Evolutionary conservation across 345 rosid species (phyloP).

Genomic region (Lepidium aucheri): DNA sequence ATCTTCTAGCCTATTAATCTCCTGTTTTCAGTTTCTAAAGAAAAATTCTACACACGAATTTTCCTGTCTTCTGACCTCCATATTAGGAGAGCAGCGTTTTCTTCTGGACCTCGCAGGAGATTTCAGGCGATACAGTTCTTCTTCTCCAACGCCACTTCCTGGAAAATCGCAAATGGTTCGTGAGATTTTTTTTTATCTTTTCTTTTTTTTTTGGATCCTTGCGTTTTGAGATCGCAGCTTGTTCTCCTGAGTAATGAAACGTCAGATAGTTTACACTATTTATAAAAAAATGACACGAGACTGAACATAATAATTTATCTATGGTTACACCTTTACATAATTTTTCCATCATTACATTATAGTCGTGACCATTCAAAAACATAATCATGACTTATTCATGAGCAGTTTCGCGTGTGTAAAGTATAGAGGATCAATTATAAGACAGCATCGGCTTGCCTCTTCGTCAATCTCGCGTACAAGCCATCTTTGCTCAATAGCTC

Average conservation of each 20-base stretch:
- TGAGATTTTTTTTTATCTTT: too few relatives aligned
- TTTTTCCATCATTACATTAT: not conserved
- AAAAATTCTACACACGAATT: too few relatives aligned
- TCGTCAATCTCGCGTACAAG: constrained; percentile 68
- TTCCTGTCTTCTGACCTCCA: too few relatives aligned
- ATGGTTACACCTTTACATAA: constrained; percentile 9
- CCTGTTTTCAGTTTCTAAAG: too few relatives aligned
- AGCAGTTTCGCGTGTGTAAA: not conserved
- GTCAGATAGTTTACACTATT: not conserved
- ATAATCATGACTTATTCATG: constrained; percentile 21
- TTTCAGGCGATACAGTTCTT: too few relatives aligned
- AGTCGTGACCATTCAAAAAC: constrained; percentile 23
- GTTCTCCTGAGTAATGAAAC: not conserved
- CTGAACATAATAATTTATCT: not conserved
- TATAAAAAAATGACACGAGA: not conserved
- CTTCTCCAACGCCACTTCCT: too few relatives aligned
- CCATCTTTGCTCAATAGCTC: constrained; percentile 75
- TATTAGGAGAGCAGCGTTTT: too few relatives aligned
- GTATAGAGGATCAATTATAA: constrained; percentile 36
- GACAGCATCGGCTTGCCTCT: constrained; percentile 83
- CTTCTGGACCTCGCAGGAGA: too few relatives aligned
- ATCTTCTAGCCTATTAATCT: too few relatives aligned
- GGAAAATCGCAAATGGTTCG: too few relatives aligned
- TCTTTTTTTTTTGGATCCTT: too few relatives aligned
- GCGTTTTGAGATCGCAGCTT: not conserved